phyloP scores from a whole-genome alignment of 1,284 basidiomycete genomes.

The Volvariella surrecta region DNA sequence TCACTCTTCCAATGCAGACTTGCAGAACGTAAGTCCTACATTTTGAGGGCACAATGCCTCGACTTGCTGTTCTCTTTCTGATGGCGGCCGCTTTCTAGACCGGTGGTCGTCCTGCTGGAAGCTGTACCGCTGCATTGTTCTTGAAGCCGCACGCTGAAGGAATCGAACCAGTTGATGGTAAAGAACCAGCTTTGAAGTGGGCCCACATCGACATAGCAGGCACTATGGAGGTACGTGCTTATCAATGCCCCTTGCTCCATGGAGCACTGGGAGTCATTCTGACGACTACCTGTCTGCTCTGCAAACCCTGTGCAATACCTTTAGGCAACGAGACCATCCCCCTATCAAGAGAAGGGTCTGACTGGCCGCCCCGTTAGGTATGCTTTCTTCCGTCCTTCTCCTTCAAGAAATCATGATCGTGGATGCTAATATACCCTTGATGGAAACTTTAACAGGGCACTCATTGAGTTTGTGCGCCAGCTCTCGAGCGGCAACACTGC shows the following conservation, averaged over 20 bases:
- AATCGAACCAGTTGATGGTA: conserved; percentile 42
- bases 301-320: not conserved
- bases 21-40: conserved; percentile 54
- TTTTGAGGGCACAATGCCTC: not conserved
- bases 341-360: conserved; percentile 72
- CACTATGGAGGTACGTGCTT: conserved; percentile 51
- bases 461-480: not conserved
- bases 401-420: too few relatives aligned
- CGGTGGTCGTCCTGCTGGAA: conserved; percentile 69
- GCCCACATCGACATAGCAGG: conserved; percentile 86
- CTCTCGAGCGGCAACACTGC: too few relatives aligned
- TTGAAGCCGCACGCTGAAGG: conserved; percentile 77
- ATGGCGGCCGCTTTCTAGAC: conserved; percentile 29
- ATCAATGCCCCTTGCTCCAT: too few relatives aligned
- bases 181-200: conserved; percentile 53
- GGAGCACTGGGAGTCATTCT: conserved; percentile 1
- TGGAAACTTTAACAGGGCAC: not conserved
- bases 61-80: not conserved
- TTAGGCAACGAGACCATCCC: conserved; percentile 42
- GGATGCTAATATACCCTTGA: not conserved
- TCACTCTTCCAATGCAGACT: conserved; percentile 69
- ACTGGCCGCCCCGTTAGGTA: conserved; percentile 74
- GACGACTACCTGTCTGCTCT: not conserved
- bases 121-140: conserved; percentile 83
- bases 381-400: conserved; percentile 15